These are phyloP conservation scores for Limtongia smithiae DNA, from an alignment of 805 yeast species.

Conservation along the genomic window DNA sequence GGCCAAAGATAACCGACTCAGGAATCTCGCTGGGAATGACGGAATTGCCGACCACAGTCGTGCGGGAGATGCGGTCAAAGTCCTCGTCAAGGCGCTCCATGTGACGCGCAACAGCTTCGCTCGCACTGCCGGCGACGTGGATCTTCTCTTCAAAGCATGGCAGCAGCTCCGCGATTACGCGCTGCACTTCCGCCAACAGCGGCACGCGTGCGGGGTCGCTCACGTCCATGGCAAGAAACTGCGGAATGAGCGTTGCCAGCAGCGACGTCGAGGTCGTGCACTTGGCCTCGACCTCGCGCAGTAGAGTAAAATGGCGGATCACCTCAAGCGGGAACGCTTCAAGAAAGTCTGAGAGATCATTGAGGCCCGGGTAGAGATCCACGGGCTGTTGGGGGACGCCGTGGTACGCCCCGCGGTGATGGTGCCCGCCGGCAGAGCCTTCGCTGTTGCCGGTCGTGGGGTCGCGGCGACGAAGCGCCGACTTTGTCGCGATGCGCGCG, in stretches of 20 bases:
- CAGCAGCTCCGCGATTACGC: slow-evolving; percentile 59
- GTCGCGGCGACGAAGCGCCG: not conserved
- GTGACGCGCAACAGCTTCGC: slow-evolving; percentile 68
- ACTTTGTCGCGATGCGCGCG: slow-evolving; percentile 13
- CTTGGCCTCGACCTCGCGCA: slow-evolving; percentile 93
- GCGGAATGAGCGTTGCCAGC: slow-evolving; percentile 52
- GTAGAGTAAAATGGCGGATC: slow-evolving; percentile 75
- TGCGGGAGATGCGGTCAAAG: slow-evolving; percentile 64
- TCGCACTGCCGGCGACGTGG: slow-evolving; percentile 92
- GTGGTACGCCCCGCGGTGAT: not conserved
- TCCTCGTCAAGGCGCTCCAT: slow-evolving; percentile 73
- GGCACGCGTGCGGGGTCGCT: slow-evolving; percentile 33
- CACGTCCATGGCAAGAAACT: slow-evolving; percentile 40
- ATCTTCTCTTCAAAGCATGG: slow-evolving; percentile 95
- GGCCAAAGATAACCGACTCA: slow-evolving; percentile 69
- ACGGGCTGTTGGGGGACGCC: slow-evolving; percentile 1
- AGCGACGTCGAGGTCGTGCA: slow-evolving; percentile 72
- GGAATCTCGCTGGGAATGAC: slow-evolving; percentile 60
- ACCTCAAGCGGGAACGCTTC: slow-evolving; percentile 86
- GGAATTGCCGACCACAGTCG: slow-evolving; percentile 36
- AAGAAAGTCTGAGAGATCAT: slow-evolving; percentile 85
- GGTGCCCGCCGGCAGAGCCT: not conserved
- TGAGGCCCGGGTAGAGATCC: slow-evolving; percentile 74
- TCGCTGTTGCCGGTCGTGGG: not conserved
- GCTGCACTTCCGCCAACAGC: slow-evolving; percentile 40